Conservation (phyloP, 2,329 filamentous ascomycete genomes). For the Colletotrichum gloeosporioides region DNA sequence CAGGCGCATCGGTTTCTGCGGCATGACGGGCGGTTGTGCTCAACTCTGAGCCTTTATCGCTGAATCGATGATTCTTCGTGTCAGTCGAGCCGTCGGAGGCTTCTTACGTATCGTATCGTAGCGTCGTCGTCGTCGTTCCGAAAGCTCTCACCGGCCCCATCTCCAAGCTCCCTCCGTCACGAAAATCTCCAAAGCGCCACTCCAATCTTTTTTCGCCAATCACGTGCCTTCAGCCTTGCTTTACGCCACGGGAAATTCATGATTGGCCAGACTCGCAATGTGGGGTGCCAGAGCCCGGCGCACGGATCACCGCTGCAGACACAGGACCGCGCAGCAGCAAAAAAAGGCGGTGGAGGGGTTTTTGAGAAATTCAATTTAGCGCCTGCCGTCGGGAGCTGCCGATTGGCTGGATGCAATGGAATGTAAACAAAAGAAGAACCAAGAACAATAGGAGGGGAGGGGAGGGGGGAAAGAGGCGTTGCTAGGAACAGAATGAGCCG, state of each 20-base stretch:
- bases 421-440: conserved; percentile 17
- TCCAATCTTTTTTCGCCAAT: not conserved
- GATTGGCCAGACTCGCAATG: not conserved
- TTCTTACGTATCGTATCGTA: not conserved
- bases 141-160: not conserved
- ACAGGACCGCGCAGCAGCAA: not conserved
- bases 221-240: conserved; percentile 2
- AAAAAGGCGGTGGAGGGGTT: not conserved
- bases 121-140: not conserved
- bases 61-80: fast-evolving
- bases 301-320: not conserved
- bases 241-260: not conserved
- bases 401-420: not conserved
- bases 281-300: not conserved
- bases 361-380: not conserved
- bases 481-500: not conserved
- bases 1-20: conserved; percentile 60
- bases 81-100: not conserved
- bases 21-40: conserved; percentile 38
- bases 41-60: not conserved
- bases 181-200: conserved; percentile 5
- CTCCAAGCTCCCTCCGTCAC: not conserved
- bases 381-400: conserved; percentile 4
- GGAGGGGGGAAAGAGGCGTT: not conserved
- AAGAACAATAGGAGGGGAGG: not conserved